Evolutionary conservation across 2,329 filamentous ascomycete genomes (phyloP).

Genomic region (Neonectria faginata): DNA sequence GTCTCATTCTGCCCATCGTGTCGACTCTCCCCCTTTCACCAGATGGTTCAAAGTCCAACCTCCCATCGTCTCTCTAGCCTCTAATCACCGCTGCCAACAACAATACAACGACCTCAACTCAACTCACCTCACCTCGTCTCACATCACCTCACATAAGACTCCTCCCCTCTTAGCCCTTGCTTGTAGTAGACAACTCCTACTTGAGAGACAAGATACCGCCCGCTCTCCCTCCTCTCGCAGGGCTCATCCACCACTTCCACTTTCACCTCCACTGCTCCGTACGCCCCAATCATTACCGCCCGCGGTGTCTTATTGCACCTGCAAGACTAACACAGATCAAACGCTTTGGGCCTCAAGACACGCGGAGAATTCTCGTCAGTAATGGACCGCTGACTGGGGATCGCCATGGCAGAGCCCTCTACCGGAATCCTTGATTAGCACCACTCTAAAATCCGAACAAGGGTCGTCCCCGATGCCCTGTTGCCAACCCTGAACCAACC

Average conservation of each 20-base stretch:
- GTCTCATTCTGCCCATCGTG: conserved; percentile 31
- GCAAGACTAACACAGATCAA: conserved; percentile 41
- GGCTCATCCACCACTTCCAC: conserved; percentile 30
- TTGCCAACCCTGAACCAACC: conserved; percentile 56
- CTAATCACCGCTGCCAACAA: conserved; percentile 32
- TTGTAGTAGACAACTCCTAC: conserved; percentile 30
- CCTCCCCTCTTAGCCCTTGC: conserved; percentile 17
- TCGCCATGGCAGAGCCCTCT: conserved; percentile 49
- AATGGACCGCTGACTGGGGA: conserved; percentile 46
- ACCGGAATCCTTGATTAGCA: conserved; percentile 53
- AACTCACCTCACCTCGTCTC: too few relatives aligned
- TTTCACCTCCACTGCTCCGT: neutral
- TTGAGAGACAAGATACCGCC: conserved; percentile 40
- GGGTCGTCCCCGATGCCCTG: conserved; percentile 52
- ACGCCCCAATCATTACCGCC: conserved; percentile 38
- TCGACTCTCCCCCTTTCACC: conserved; percentile 32
- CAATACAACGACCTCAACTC: conserved; percentile 29
- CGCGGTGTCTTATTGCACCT: conserved; percentile 46
- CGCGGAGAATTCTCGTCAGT: conserved; percentile 53
- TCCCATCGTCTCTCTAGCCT: conserved; percentile 37
- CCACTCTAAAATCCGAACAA: conserved; percentile 53
- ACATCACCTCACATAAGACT: conserved; percentile 15
- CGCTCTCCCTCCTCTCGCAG: conserved; percentile 31
- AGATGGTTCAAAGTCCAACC: conserved; percentile 31
- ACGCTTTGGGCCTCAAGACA: conserved; percentile 44